These are phyloP conservation scores for Agrocybe praecox DNA, from an alignment of 768 basidiomycete genomes.

Conservation along the genomic window DNA sequence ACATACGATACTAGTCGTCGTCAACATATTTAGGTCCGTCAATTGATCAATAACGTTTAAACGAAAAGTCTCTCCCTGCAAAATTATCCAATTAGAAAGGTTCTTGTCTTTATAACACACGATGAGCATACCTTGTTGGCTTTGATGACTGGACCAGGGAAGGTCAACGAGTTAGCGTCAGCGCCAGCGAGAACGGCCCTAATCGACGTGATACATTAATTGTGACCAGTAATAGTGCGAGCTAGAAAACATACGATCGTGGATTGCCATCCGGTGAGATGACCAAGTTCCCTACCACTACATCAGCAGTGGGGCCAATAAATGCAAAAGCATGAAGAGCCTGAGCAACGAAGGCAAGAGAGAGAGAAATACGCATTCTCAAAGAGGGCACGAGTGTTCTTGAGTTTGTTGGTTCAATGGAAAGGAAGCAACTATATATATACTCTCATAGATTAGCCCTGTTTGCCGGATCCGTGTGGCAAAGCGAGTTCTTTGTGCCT, in stretches of 20 bases:
- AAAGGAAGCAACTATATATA: not conserved
- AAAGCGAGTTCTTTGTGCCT: too few species aligned
- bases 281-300: slow-evolving; percentile 43
- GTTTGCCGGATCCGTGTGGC: too few species aligned
- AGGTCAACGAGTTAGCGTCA: slow-evolving; percentile 12
- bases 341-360: not conserved
- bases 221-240: too few species aligned
- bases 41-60: slow-evolving; percentile 44
- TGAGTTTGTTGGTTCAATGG: not conserved
- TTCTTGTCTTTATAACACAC: too few species aligned
- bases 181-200: slow-evolving; percentile 27
- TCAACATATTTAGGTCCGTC: slow-evolving; percentile 37
- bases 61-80: slow-evolving; percentile 31
- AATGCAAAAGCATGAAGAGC: not conserved
- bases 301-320: slow-evolving; percentile 27
- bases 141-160: slow-evolving; percentile 28
- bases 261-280: slow-evolving; percentile 56
- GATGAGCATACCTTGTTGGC: slow-evolving; percentile 20
- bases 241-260: slow-evolving; percentile 25
- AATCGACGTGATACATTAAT: too few species aligned
- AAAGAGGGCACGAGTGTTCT: not conserved
- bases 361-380: not conserved
- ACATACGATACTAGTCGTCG: slow-evolving; percentile 33
- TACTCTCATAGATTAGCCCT: not conserved
- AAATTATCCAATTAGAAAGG: not conserved